Evolutionary conservation across 2,329 filamentous ascomycete species (phyloP).

Genomic region (Thelonectria blattea): DNA sequence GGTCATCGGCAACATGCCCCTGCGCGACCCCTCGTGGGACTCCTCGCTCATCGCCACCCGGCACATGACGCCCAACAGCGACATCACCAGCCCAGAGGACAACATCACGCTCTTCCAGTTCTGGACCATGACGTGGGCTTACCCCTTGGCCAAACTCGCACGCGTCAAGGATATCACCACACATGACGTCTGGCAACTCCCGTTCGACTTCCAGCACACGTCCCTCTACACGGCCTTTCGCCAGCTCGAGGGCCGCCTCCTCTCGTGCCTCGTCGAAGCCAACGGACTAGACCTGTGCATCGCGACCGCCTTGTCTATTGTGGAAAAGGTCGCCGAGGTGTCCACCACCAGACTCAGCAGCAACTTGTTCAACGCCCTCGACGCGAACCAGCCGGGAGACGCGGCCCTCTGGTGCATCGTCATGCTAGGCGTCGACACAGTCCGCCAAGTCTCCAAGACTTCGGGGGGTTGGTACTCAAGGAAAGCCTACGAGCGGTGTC

Average conservation of each 20-base stretch:
- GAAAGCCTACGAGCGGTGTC: conserved; percentile 80
- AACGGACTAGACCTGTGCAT: conserved; percentile 82
- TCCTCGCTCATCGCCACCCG: conserved; percentile 40
- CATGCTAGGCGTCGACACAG: conserved; percentile 43
- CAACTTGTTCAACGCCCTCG: conserved; percentile 45
- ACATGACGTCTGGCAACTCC: conserved; percentile 81
- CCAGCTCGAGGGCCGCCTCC: conserved; percentile 73
- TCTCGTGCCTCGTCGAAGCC: conserved; percentile 71
- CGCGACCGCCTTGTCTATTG: conserved; percentile 66
- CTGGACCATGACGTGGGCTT: conserved; percentile 84
- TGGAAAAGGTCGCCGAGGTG: conserved; percentile 51
- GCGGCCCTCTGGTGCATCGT: conserved; percentile 46
- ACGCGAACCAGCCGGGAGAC: conserved; percentile 37
- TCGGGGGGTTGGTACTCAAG: conserved; percentile 77
- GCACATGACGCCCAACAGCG: conserved; percentile 36
- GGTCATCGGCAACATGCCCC: conserved; percentile 46
- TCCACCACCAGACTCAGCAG: conserved; percentile 48
- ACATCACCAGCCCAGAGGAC: conserved; percentile 77
- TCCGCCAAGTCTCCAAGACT: conserved; percentile 45
- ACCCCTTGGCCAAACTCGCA: conserved; percentile 72
- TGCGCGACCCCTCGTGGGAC: conserved; percentile 46
- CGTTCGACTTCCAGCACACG: conserved; percentile 81
- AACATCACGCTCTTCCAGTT: conserved; percentile 81
- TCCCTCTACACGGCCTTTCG: conserved; percentile 77
- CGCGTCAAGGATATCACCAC: conserved; percentile 71